Evolutionary conservation across 345 rosid species (phyloP).

Genomic region (Capsella bursapastoris): DNA sequence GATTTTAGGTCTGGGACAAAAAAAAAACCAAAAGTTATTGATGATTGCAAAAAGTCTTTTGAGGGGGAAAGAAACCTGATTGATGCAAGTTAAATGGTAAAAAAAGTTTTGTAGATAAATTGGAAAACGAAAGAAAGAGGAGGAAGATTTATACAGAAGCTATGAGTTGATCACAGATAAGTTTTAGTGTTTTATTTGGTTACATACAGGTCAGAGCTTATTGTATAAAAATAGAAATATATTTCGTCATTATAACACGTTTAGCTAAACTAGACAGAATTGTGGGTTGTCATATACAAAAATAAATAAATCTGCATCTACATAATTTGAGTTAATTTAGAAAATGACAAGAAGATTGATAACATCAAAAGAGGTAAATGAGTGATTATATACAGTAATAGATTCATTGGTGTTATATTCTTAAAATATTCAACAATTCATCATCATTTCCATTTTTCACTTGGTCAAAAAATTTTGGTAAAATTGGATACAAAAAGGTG

Average conservation of each 20-base stretch:
- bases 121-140: neutral
- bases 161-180: constrained; percentile 35
- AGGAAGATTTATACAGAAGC: constrained; percentile 31
- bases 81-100: constrained; percentile 22
- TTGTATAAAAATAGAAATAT: constrained; percentile 24
- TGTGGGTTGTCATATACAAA: constrained; percentile 18
- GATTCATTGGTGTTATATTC: constrained; percentile 44
- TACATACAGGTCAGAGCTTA: constrained; percentile 40
- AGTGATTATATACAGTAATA: constrained; percentile 45
- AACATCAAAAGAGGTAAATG: constrained; percentile 41
- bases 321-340: constrained; percentile 2
- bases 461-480: constrained; percentile 31
- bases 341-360: constrained; percentile 24
- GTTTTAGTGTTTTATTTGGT: constrained; percentile 35
- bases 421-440: constrained; percentile 50
- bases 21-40: neutral
- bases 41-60: neutral
- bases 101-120: constrained; percentile 7
- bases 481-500: constrained; percentile 47
- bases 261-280: constrained; percentile 25
- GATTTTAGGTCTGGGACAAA: neutral
- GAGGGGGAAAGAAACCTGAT: neutral
- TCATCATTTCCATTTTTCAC: constrained; percentile 46
- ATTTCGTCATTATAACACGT: constrained; percentile 9
- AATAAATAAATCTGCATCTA: neutral